Base-by-base conservation (phyloP, 2,329 filamentous ascomycete species). In the Aspergillus intermedius region DNA sequence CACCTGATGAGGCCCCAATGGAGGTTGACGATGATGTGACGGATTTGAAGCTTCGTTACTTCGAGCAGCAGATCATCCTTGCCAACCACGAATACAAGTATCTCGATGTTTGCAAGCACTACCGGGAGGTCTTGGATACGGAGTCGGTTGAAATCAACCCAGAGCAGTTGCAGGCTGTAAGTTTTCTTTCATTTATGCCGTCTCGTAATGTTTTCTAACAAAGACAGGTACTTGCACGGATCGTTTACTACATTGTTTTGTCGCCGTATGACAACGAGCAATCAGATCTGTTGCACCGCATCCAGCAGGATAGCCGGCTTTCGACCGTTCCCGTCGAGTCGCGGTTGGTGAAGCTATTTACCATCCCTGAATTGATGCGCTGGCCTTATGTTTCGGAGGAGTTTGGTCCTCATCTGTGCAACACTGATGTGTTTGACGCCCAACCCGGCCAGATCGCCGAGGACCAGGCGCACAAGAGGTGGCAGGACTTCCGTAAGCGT, bases 71-170 rank as follows among this genome's bases (percentile, higher is more conserved):
- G 74, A 95, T 98, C 64, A 86, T 83, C 42, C 77, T 98, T 46
- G 88, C 93, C 49, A 97, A 96, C 79, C 91, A 98, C 62, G 93
- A 98, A 56, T 83, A 90, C 75, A 96, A 95, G 72, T 98, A 98
- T 64, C 82, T 98, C 30, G 91, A 97, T 55, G 91, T 86, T 30
- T 98, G 93, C 83, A 98, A 98, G 74, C 84, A 98, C 74, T 98
- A 97, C 76, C 81, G 93, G 67, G 91, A 97, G 68, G 91, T 98
- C 4, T 74, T 98, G 53, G 91, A 98, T 67, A 98, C 94, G 0
- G 90, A 95, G 69, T 88, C 91, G 3, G 90, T 98, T 4, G 89
- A 97, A 72, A 83, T 94, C 59, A 90, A 96, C 66, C 81, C 89
- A 6, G 77, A 84, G 54, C 90, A 95, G 73, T 82, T 97, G 53